A percentile compares a stretch with the other conserved stretches of the same genome.
Evolutionary conservation across 2,329 filamentous ascomycete genomes (phyloP).

Genomic region (Nannizziopsis barbatae): DNA sequence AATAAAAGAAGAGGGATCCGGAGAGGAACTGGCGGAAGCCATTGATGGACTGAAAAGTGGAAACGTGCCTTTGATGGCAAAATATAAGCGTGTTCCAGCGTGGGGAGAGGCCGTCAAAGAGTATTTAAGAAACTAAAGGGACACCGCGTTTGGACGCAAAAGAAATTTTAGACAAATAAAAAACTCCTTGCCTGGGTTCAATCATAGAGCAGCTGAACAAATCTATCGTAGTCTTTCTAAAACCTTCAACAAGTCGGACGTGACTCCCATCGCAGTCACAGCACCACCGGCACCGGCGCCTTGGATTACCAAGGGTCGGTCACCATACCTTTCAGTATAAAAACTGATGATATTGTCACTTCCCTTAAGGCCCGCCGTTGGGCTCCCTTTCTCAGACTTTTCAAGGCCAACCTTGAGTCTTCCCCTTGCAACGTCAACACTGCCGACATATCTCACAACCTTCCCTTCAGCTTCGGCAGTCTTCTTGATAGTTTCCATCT

Average conservation of each 20-base stretch:
- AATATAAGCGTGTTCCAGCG: slow-evolving; percentile 48
- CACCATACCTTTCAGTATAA: slow-evolving; percentile 89
- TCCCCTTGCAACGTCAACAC: slow-evolving; percentile 71
- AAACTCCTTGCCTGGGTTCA: not conserved
- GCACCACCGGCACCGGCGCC: slow-evolving; percentile 89
- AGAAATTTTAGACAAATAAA: not conserved
- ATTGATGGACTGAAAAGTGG: slow-evolving; percentile 50
- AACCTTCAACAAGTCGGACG: slow-evolving; percentile 85
- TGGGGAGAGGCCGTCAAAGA: slow-evolving; percentile 47
- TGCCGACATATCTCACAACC: slow-evolving; percentile 87
- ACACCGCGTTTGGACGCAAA: not conserved
- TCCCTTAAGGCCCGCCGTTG: slow-evolving; percentile 88
- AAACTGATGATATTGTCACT: slow-evolving; percentile 99
- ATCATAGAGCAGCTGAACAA: not conserved
- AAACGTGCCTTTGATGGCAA: slow-evolving; percentile 46
- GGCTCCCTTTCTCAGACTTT: slow-evolving; percentile 75
- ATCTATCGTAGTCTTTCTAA: slow-evolving; percentile 54
- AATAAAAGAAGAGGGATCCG: slow-evolving; percentile 47
- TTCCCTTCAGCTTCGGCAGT: slow-evolving; percentile 78
- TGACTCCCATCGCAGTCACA: slow-evolving; percentile 95
- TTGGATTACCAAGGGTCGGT: slow-evolving; percentile 85
- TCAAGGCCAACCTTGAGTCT: slow-evolving; percentile 85
- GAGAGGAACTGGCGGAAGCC: slow-evolving; percentile 43
- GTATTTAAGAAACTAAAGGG: slow-evolving; percentile 33
- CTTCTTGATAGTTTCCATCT: slow-evolving; percentile 82